These are phyloP conservation scores for Kernera saxatilis DNA, from an alignment of 345 rosid genomes.

Conservation along the genomic window DNA sequence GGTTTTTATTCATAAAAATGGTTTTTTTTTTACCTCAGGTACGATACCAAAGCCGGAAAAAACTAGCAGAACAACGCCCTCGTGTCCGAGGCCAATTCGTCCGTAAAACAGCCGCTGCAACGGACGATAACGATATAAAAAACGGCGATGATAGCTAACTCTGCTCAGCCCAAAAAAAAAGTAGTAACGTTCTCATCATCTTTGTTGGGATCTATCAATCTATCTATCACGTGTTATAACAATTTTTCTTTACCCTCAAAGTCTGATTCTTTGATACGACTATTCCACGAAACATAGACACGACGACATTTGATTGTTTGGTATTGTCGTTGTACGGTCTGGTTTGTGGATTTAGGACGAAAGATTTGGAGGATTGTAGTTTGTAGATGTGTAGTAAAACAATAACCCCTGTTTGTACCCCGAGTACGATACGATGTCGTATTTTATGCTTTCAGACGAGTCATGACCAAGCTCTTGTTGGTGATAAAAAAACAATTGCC, in stretches of 20 bases:
- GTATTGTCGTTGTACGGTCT: slow-evolving; percentile 11
- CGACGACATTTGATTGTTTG: slow-evolving; percentile 12
- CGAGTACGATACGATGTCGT: background rate
- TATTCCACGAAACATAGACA: slow-evolving; percentile 12
- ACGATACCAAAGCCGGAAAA: slow-evolving; percentile 68
- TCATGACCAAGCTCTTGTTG: slow-evolving; percentile 99
- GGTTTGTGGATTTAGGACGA: slow-evolving; percentile 17
- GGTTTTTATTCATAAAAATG: too few relatives aligned
- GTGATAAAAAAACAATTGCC: slow-evolving; percentile 94
- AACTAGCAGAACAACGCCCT: slow-evolving; percentile 63
- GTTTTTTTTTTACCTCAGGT: slow-evolving; percentile 39
- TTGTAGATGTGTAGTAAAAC: slow-evolving; percentile 29
- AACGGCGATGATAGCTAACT: slow-evolving; percentile 23
- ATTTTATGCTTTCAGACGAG: too few relatives aligned
- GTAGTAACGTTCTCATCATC: slow-evolving; percentile 17
- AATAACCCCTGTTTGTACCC: slow-evolving; percentile 14
- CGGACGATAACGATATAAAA: slow-evolving; percentile 14
- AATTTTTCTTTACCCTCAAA: slow-evolving; percentile 1
- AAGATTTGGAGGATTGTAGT: slow-evolving; percentile 19
- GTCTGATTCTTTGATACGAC: slow-evolving; percentile 23
- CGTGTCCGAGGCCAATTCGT: slow-evolving; percentile 69
- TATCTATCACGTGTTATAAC: slow-evolving; percentile 13
- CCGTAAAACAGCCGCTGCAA: slow-evolving; percentile 27
- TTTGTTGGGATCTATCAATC: background rate
- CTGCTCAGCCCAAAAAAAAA: background rate